Conservation (phyloP, 2,329 filamentous ascomycete genomes). For the Aspergillus fumigatus region DNA sequence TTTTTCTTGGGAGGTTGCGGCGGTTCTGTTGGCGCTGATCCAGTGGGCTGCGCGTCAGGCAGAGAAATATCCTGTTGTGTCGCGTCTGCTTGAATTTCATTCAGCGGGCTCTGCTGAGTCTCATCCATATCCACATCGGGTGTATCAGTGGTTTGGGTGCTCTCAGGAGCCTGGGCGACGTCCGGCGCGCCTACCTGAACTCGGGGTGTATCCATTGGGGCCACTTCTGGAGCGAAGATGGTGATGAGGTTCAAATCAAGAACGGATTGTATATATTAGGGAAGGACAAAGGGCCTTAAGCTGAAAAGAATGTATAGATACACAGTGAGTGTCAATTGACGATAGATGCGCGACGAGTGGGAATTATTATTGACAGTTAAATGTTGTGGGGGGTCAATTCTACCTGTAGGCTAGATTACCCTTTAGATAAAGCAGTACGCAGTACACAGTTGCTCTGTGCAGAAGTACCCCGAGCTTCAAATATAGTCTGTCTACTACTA, state of each 20-base stretch:
- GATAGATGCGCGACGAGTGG: not conserved
- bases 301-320: not conserved
- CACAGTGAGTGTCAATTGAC: not conserved
- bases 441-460: no score
- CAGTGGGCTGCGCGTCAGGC: conserved; percentile 17
- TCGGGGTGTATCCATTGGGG: conserved; percentile 17
- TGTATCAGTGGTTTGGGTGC: conserved; percentile 3
- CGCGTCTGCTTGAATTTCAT: conserved; percentile 12
- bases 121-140: conserved; percentile 26
- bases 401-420: not conserved
- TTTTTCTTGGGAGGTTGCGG: conserved; percentile 16
- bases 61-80: conserved; percentile 20
- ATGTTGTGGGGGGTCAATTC: not conserved
- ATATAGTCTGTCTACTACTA: not conserved
- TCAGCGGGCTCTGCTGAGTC: conserved; percentile 12
- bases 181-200: conserved; percentile 14
- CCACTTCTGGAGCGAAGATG: not conserved
- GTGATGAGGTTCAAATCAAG: not conserved
- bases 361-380: not conserved
- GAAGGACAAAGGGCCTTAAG: not conserved
- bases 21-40: conserved; percentile 12
- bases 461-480: not conserved
- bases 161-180: not conserved
- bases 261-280: not conserved
- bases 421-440: not conserved